These are phyloP conservation scores for Lipomyces chichibuensis DNA, from an alignment of 805 yeast species.

Conservation along the genomic window DNA sequence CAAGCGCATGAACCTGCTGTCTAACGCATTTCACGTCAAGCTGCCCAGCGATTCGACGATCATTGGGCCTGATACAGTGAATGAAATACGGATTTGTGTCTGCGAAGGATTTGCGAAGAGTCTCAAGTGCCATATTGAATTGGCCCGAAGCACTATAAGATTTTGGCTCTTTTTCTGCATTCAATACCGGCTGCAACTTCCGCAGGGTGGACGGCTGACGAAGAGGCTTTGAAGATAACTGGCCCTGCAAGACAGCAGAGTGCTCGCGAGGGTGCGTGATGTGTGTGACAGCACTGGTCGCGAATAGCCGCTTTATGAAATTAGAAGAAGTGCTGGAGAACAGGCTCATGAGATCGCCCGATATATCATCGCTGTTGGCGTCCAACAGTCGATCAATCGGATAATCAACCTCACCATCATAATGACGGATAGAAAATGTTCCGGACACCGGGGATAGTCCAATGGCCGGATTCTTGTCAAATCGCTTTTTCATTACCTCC, in stretches of 20 bases:
- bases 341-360: conserved; percentile 48
- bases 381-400: conserved; percentile 55
- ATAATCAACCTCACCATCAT: conserved; percentile 63
- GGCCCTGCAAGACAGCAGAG: conserved; percentile 45
- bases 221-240: conserved; percentile 47
- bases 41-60: conserved; percentile 45
- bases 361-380: conserved; percentile 56
- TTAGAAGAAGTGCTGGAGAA: conserved; percentile 47
- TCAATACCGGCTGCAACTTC: conserved; percentile 26
- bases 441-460: conserved; percentile 34
- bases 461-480: conserved; percentile 39
- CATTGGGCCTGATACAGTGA: conserved; percentile 50
- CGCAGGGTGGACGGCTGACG: conserved; percentile 47
- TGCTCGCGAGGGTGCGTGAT: conserved; percentile 42
- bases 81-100: conserved; percentile 48
- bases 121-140: conserved; percentile 44
- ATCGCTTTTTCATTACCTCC: conserved; percentile 43
- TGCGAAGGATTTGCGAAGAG: conserved; percentile 46
- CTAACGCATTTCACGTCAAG: conserved; percentile 50
- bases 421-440: conserved; percentile 56
- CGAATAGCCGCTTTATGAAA: conserved; percentile 44
- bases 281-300: conserved; percentile 45
- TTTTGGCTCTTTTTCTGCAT: conserved; percentile 28
- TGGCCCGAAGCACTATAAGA: conserved; percentile 43
- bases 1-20: conserved; percentile 49